Evolutionary conservation across 2,329 filamentous ascomycete species (phyloP).

Genomic region (Claviceps pazoutovae): DNA sequence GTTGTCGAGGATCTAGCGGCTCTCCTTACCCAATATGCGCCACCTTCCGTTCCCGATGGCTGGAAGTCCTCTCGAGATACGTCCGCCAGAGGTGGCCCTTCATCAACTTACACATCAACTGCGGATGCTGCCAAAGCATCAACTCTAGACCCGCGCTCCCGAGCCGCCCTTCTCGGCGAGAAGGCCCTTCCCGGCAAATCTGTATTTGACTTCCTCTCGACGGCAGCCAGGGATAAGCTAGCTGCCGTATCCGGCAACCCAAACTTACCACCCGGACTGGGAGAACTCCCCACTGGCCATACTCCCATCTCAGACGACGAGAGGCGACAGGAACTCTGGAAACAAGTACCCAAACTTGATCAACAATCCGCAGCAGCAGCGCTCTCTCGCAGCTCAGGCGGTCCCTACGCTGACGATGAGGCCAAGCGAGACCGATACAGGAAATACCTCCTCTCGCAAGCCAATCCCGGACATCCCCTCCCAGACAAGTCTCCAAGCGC

Average conservation of each 20-base stretch:
- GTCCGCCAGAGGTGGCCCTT: slow-evolving; percentile 2
- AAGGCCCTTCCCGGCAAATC: slow-evolving; percentile 71
- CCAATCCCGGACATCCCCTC: slow-evolving; percentile 30
- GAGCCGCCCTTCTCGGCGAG: slow-evolving; percentile 73
- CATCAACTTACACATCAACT: slow-evolving; percentile 43
- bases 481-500: slow-evolving; percentile 31
- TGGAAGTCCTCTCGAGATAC: slow-evolving; percentile 54
- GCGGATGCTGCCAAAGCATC: slow-evolving; percentile 68
- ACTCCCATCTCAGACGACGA: slow-evolving; percentile 47
- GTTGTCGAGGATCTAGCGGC: slow-evolving; percentile 23
- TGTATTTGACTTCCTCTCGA: slow-evolving; percentile 82
- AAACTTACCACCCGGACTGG: slow-evolving; percentile 63
- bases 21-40: slow-evolving; percentile 34
- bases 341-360: slow-evolving; percentile 49
- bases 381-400: slow-evolving; percentile 47
- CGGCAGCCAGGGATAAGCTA: slow-evolving; percentile 63
- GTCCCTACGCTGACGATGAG: slow-evolving; percentile 73
- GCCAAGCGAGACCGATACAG: slow-evolving; percentile 70
- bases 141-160: slow-evolving; percentile 57
- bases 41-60: slow-evolving; percentile 53
- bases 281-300: slow-evolving; percentile 57
- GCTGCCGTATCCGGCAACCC: slow-evolving; percentile 59
- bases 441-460: slow-evolving; percentile 63
- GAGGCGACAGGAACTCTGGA: slow-evolving; percentile 41
- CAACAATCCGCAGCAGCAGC: slow-evolving; percentile 55